Percentiles rank a stretch among this genome's conserved stretches.
These are phyloP conservation scores for Blastobotrys proliferans DNA, from an alignment of 1,139 yeast species.

Conservation along the genomic window DNA sequence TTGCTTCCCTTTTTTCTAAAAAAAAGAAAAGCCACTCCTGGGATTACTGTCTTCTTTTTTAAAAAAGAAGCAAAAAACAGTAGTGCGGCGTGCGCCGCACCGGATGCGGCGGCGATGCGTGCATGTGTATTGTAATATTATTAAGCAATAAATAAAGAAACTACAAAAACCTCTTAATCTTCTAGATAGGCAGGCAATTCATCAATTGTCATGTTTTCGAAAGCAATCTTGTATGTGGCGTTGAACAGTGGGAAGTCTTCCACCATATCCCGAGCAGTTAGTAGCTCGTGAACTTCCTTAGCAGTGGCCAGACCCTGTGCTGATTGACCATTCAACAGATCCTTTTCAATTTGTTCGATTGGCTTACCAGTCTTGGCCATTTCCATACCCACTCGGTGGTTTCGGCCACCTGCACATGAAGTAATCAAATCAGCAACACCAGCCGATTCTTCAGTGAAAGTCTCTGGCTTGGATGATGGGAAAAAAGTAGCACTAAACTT, in stretches of 20 bases:
- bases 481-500: conserved; percentile 72
- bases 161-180: conserved; percentile 14
- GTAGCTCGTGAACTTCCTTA: conserved; percentile 82
- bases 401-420: conserved; percentile 95
- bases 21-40: no score
- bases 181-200: conserved; percentile 33
- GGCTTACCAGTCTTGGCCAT: conserved; percentile 59
- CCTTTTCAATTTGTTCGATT: conserved; percentile 78
- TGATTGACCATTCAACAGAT: conserved; percentile 82
- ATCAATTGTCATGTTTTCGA: conserved; percentile 53
- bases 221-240: conserved; percentile 78
- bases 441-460: conserved; percentile 87
- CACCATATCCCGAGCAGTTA: conserved; percentile 53
- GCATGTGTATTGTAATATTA: no score
- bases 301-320: conserved; percentile 92
- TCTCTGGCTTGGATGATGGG: conserved; percentile 65
- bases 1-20: no score
- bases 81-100: no score
- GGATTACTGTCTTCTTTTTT: no score
- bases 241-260: conserved; percentile 84
- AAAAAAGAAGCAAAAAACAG: no score
- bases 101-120: no score
- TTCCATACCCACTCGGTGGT: conserved; percentile 76
- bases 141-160: neutral
- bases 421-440: conserved; percentile 97